Evolutionary conservation across 2,329 filamentous ascomycete species (phyloP).

Genomic region (Lasiodiplodia hormozganensis): DNA sequence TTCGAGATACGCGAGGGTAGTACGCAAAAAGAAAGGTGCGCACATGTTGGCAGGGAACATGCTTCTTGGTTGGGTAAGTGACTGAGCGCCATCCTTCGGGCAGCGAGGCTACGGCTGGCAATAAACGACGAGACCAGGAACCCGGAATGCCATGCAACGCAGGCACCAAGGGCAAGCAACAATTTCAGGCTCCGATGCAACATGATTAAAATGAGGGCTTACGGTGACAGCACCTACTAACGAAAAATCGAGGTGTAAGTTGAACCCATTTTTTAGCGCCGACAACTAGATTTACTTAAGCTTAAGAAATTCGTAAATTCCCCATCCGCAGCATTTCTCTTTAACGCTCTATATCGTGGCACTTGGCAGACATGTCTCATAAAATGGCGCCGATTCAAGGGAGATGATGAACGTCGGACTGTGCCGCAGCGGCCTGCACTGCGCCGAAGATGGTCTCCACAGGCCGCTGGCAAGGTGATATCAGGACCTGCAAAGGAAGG

Average conservation of each 20-base stretch:
- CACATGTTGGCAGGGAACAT: background rate
- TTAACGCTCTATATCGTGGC: background rate
- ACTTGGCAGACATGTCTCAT: background rate
- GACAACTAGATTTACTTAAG: background rate
- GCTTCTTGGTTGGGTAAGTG: background rate
- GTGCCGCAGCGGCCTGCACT: background rate
- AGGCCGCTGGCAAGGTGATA: background rate
- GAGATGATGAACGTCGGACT: background rate
- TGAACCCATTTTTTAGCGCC: background rate
- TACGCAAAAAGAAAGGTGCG: background rate
- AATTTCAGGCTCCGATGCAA: background rate
- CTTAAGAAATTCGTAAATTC: background rate
- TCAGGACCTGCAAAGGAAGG: background rate
- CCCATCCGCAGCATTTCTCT: background rate
- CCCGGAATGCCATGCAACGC: background rate
- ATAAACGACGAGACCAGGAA: background rate
- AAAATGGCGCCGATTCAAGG: background rate
- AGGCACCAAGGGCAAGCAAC: background rate
- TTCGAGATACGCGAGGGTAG: background rate
- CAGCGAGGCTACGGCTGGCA: background rate
- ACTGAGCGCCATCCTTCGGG: background rate
- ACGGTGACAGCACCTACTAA: background rate
- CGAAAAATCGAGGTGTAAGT: background rate
- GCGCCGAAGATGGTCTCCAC: background rate
- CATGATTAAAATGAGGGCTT: background rate